A percentile compares a stretch with the other conserved stretches of the same genome.
Conservation (phyloP, 805 yeast species). For the Candida peoriensis region DNA sequence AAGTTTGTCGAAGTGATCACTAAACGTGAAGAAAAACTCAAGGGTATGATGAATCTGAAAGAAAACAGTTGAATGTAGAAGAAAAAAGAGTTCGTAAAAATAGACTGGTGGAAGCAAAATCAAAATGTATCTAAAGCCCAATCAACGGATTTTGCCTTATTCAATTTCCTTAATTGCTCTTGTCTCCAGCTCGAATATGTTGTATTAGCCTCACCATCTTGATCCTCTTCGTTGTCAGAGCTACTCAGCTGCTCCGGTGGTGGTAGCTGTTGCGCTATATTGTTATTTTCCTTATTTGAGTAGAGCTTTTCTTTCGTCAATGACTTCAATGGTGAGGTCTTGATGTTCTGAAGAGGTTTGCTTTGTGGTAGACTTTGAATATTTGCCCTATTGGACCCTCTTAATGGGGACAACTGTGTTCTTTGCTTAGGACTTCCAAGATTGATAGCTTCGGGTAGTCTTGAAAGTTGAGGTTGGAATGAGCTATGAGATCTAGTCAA, state of each 20-base stretch:
- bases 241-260: slow-evolving; percentile 7
- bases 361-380: slow-evolving; percentile 4
- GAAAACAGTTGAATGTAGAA: too few species aligned
- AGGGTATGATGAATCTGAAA: too few species aligned
- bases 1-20: too few species aligned
- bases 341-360: slow-evolving; percentile 10
- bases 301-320: slow-evolving; percentile 5
- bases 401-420: slow-evolving; percentile 18
- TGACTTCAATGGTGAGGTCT: slow-evolving; percentile 25
- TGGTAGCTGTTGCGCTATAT: too few species aligned
- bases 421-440: slow-evolving; percentile 11
- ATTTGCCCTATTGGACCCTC: slow-evolving; percentile 11
- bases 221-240: slow-evolving; percentile 16
- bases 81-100: too few species aligned
- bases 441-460: slow-evolving; percentile 10
- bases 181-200: slow-evolving; percentile 24
- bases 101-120: too few species aligned
- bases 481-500: slow-evolving; percentile 18
- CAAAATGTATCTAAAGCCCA: slow-evolving; percentile 18
- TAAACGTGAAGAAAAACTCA: too few species aligned
- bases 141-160: slow-evolving; percentile 9
- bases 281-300: slow-evolving; percentile 12
- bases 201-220: slow-evolving; percentile 8
- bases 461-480: slow-evolving; percentile 20
- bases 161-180: slow-evolving; percentile 23